phyloP scores from a whole-genome alignment of 371 early-diverging fungal species.

The Batkoa obscura region DNA sequence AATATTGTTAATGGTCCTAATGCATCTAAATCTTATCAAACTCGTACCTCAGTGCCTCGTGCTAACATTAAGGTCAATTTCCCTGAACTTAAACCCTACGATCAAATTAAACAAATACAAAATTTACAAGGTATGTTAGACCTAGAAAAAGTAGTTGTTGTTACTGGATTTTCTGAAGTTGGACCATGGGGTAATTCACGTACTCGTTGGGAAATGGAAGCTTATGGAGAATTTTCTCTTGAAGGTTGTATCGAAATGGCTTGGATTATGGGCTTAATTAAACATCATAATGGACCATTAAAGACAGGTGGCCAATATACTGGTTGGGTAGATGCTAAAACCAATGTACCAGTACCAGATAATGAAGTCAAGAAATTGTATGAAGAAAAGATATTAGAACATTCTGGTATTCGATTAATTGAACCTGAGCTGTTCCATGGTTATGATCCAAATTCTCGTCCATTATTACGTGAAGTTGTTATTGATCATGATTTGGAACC shows the following conservation, averaged over 20 bases:
- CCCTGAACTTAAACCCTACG: conserved; percentile 49
- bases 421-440: conserved; percentile 79
- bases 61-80: conserved; percentile 89
- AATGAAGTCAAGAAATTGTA: conserved; percentile 82
- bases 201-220: conserved; percentile 96
- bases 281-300: conserved; percentile 71
- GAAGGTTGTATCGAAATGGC: conserved; percentile 96
- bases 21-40: conserved; percentile 53
- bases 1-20: conserved; percentile 46
- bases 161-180: conserved; percentile 88
- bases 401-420: conserved; percentile 88
- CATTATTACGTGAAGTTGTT: conserved; percentile 78
- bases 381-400: conserved; percentile 78
- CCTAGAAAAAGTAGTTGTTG: conserved; percentile 80
- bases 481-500: conserved; percentile 82
- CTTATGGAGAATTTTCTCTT: conserved; percentile 78
- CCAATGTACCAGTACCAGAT: conserved; percentile 81
- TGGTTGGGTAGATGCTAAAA: conserved; percentile 87
- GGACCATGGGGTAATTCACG: conserved; percentile 86
- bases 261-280: conserved; percentile 92
- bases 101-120: conserved; percentile 40
- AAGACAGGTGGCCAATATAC: conserved; percentile 63
- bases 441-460: conserved; percentile 81
- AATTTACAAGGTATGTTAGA: conserved; percentile 77
- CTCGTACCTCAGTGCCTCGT: conserved; percentile 59